A percentile compares a stretch with the other conserved stretches of the same genome.
phyloP scores from a whole-genome alignment of 331 rosid species.

The Pyrus hybrid region DNA sequence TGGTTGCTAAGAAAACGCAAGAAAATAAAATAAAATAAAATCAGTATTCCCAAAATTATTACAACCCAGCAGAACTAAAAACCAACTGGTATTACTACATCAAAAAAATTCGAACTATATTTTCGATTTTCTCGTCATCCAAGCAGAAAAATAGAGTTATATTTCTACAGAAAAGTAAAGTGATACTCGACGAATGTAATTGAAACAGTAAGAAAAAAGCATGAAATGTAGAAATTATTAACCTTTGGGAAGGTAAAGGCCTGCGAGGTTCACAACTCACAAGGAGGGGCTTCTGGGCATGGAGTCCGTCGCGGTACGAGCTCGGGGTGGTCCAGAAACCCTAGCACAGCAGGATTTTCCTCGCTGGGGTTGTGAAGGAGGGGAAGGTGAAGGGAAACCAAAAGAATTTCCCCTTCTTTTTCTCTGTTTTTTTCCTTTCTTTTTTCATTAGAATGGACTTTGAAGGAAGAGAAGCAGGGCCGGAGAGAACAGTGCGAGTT shows the following conservation, averaged over 20 bases:
- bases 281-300: not conserved
- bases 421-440: not conserved
- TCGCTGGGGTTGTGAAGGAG: not conserved
- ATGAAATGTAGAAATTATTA: not conserved
- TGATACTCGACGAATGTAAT: not conserved
- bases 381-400: not conserved
- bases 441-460: too few relatives aligned
- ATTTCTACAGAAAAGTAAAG: not conserved
- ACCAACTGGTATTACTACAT: not conserved
- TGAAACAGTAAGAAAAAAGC: not conserved
- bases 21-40: not conserved
- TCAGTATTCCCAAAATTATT: not conserved
- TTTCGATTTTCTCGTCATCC: not conserved
- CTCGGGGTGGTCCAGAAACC: not conserved
- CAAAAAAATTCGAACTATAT: not conserved
- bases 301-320: not conserved
- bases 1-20: not conserved
- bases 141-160: not conserved
- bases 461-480: not conserved
- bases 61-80: not conserved
- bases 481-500: rapidly evolving
- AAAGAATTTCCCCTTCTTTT: not conserved
- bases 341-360: not conserved
- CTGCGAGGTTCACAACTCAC: not conserved
- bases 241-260: not conserved